Base-by-base conservation (phyloP, 2,329 filamentous ascomycete genomes). In the Aspergillus latus region DNA sequence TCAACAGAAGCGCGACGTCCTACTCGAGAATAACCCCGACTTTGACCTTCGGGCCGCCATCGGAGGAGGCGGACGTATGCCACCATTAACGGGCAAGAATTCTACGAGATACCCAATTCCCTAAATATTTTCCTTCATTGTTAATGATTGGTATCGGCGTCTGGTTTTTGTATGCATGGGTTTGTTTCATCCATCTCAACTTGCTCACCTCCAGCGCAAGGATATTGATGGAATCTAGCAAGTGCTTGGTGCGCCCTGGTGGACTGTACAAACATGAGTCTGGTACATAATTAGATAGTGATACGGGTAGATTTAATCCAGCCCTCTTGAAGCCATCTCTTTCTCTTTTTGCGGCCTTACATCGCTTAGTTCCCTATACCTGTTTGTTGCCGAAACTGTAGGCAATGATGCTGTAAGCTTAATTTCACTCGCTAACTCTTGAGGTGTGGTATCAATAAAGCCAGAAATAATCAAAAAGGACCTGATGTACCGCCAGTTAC, bases 11-110 rank as follows among this genome's bases (percentile, higher is more conserved):
- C 85, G 88, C 63, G 90, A 95, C 63, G 81, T 92, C 49, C 76
- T 96, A 39, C 78, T 96, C 57, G 86, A 87, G 66, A 85, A 80
- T 44, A 96, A 96, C 67, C 92, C 92, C 0, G 92, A 97, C 72
- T 97, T 97, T 74, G 83, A 88, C 62, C 72, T 97, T 29, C 87
- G 86, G 1, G 75, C 56, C 10, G 65, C 60, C 26, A 59, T 63
- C 34, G 64, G 64, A 28, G 59, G 63, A 16, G 63, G 64, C 15
- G 59, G 64, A 36, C 62, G 65, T 13, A 68, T 70, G 61, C 68
- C 68, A 34, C 58, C 64, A n/a, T 54, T 68, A 49, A 59, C 58
- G 54, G 37, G 55, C 54, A 57, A 56, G 52, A 60, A 61, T 51
- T 28, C 48, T 53, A 52, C 64, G 56, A 59, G 64, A 66, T 66